These are phyloP conservation scores for Macrophomina tecta DNA, from an alignment of 2,329 filamentous ascomycete species.

Conservation along the genomic window DNA sequence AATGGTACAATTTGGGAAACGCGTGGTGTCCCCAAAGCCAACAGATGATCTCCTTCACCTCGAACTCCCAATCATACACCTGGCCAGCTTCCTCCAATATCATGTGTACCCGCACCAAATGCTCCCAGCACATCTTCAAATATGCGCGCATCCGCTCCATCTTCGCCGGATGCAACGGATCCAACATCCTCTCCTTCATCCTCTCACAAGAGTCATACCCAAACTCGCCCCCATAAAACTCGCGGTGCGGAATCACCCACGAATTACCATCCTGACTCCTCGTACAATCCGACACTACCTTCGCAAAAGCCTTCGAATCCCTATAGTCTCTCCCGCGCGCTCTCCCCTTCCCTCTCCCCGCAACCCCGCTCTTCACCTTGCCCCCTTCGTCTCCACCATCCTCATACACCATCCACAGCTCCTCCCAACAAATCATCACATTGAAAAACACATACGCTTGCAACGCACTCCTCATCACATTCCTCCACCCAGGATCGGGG, in stretches of 20 bases:
- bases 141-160: neutral
- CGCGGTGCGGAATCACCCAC: conserved; percentile 1
- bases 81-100: neutral
- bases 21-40: neutral
- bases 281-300: neutral
- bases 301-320: neutral
- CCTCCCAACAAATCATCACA: neutral
- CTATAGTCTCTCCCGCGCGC: neutral
- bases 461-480: neutral
- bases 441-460: neutral
- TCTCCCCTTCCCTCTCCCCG: neutral
- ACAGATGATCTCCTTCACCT: neutral
- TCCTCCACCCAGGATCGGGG: neutral
- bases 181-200: neutral
- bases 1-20: neutral
- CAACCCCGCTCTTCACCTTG: neutral
- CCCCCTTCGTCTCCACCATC: neutral
- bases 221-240: neutral
- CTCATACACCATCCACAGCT: conserved; percentile 4
- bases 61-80: conserved; percentile 1
- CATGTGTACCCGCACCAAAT: conserved; percentile 3
- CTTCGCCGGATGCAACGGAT: neutral
- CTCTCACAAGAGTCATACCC: neutral
- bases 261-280: neutral
- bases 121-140: conserved; percentile 3